Percentiles rank a stretch among this genome's conserved stretches.
Conservation (phyloP, 176 grass and related monocot species). For the Eremochloa ophiuroides region DNA sequence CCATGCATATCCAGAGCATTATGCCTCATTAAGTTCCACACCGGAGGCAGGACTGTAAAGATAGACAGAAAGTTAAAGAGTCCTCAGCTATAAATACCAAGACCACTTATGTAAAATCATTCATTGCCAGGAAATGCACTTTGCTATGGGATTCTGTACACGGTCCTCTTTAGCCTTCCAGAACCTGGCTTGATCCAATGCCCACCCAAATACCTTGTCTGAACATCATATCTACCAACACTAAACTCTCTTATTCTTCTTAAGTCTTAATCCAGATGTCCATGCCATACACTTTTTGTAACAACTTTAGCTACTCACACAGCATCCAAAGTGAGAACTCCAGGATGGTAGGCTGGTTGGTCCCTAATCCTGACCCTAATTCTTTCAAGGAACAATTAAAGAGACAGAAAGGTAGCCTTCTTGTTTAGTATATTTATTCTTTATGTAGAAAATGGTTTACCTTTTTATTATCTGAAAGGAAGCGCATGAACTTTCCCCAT, state of each 20-base stretch:
- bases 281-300: neutral
- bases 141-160: neutral
- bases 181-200: neutral
- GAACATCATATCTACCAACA: neutral
- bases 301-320: neutral
- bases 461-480: constrained; percentile 37
- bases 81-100: neutral
- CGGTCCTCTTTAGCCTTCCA: neutral
- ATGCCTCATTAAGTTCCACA: neutral
- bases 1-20: neutral
- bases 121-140: neutral
- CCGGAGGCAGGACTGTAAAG: neutral
- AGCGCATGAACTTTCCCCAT: constrained; percentile 54
- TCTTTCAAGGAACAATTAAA: neutral
- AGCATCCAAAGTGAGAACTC: neutral
- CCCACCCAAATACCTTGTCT: neutral
- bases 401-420: neutral
- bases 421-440: constrained; percentile 2
- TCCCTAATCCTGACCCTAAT: neutral
- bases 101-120: neutral
- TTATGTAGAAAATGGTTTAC: constrained; percentile 30
- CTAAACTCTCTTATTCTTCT: neutral
- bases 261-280: neutral
- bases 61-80: neutral
- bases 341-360: neutral